Percentiles rank a stretch among this genome's conserved stretches.
These are phyloP conservation scores for Cerioporus squamosus DNA, from an alignment of 1,284 basidiomycete genomes.

Conservation along the genomic window DNA sequence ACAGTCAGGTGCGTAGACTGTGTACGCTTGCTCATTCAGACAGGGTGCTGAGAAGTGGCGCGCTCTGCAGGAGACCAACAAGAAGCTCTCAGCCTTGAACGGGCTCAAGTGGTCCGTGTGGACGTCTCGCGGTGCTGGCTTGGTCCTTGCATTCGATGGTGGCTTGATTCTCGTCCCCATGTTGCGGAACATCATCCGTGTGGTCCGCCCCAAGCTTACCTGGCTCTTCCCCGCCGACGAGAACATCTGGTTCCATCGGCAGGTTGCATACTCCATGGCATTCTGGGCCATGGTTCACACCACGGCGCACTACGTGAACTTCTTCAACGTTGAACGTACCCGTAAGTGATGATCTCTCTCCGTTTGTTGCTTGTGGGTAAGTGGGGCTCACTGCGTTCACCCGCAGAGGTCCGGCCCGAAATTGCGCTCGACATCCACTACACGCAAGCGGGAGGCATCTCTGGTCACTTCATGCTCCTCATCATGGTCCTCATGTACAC, in stretches of 20 bases:
- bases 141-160: slow-evolving; percentile 83
- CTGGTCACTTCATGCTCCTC: slow-evolving; percentile 89
- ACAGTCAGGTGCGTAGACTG: slow-evolving; percentile 61
- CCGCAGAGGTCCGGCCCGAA: slow-evolving; percentile 76
- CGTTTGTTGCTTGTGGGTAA: background rate
- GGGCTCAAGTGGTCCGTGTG: slow-evolving; percentile 81
- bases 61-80: slow-evolving; percentile 58
- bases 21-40: background rate
- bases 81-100: slow-evolving; percentile 73
- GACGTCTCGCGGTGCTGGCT: slow-evolving; percentile 85
- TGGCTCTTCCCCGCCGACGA: slow-evolving; percentile 89
- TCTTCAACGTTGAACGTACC: slow-evolving; percentile 82
- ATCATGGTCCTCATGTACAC: slow-evolving; percentile 88
- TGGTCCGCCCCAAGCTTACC: slow-evolving; percentile 75
- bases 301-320: slow-evolving; percentile 91
- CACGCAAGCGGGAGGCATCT: slow-evolving; percentile 82
- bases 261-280: slow-evolving; percentile 89
- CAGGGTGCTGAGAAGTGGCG: background rate
- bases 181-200: slow-evolving; percentile 82
- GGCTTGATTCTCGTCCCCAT: slow-evolving; percentile 84
- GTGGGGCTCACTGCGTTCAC: slow-evolving; percentile 7
- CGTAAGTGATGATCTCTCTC: slow-evolving; percentile 55
- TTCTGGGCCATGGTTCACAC: slow-evolving; percentile 89
- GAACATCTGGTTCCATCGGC: slow-evolving; percentile 91
- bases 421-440: slow-evolving; percentile 84